These are phyloP conservation scores for Triticum timopheevii DNA, from an alignment of 176 grass and related monocot genomes.

Conservation along the genomic window DNA sequence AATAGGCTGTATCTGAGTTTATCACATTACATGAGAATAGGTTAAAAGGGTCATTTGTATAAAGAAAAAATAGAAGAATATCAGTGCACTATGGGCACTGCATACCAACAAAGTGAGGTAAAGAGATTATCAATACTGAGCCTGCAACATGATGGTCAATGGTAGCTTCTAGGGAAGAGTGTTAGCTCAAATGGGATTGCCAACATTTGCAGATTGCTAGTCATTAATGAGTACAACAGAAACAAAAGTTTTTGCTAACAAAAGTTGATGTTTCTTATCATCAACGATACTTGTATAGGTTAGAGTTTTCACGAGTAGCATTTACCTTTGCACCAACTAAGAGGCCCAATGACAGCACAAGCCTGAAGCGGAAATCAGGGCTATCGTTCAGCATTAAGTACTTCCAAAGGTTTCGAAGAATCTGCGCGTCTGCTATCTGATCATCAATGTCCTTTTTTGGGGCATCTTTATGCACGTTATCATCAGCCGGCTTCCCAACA, in stretches of 20 bases:
- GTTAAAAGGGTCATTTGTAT: slow-evolving; percentile 1
- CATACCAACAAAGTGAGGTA: neutral
- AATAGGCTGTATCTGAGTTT: slow-evolving; percentile 9
- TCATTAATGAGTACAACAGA: neutral
- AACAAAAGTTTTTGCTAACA: slow-evolving; percentile 2
- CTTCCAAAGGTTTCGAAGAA: slow-evolving; percentile 79
- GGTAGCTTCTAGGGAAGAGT: neutral
- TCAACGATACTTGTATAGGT: neutral
- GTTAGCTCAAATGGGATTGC: slow-evolving; percentile 3
- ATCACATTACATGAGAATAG: slow-evolving; percentile 7
- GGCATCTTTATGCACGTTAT: slow-evolving; percentile 50
- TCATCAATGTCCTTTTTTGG: slow-evolving; percentile 59
- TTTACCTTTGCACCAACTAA: slow-evolving; percentile 95
- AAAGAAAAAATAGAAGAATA: neutral
- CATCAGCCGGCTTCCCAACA: slow-evolving; percentile 44
- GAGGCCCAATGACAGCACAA: slow-evolving; percentile 67
- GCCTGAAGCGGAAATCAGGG: slow-evolving; percentile 83
- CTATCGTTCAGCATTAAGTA: slow-evolving; percentile 82
- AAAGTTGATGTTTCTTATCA: neutral
- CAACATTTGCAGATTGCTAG: neutral
- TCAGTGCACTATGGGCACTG: neutral
- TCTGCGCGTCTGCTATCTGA: slow-evolving; percentile 78
- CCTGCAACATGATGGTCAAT: slow-evolving; percentile 11
- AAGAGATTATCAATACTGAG: neutral
- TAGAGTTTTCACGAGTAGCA: slow-evolving; percentile 7